phyloP scores from a whole-genome alignment of 352 stramenopile genomes.

The Pythium aristosporum region DNA sequence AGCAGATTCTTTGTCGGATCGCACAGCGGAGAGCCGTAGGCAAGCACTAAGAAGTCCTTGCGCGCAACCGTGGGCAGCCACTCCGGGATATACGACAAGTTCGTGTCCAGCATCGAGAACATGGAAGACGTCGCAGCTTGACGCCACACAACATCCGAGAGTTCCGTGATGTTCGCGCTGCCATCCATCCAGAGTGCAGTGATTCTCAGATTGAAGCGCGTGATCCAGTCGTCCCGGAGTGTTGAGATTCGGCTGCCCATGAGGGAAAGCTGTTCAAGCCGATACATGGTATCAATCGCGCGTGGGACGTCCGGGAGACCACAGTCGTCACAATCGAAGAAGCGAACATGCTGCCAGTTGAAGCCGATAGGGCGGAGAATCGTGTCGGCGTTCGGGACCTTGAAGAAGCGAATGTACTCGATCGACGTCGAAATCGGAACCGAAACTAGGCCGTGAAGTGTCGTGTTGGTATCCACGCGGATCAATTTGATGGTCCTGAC shows the following conservation, averaged over 20 bases:
- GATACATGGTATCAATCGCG: constrained; percentile 12
- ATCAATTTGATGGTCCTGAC: constrained; percentile 19
- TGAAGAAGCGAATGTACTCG: constrained; percentile 18
- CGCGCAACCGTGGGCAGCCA: neutral
- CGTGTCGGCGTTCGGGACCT: constrained; percentile 3
- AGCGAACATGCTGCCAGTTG: constrained; percentile 18
- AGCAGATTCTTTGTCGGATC: neutral
- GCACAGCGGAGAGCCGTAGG: constrained; percentile 24
- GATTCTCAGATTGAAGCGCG: neutral
- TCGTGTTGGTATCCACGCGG: neutral
- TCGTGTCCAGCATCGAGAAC: constrained; percentile 18
- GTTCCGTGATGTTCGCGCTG: neutral
- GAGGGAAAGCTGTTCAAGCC: constrained; percentile 10
- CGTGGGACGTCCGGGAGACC: constrained; percentile 5
- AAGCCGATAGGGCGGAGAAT: constrained; percentile 6
- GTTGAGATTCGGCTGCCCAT: neutral
- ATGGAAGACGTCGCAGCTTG: constrained; percentile 7
- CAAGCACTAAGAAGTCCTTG: constrained; percentile 10
- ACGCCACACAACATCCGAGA: constrained; percentile 16
- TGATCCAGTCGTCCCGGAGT: constrained; percentile 14
- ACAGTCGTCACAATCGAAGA: constrained; percentile 16
- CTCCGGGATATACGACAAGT: constrained; percentile 8
- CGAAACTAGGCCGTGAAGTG: constrained; percentile 3
- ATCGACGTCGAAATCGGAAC: neutral
- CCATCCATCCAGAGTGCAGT: constrained; percentile 16